phyloP scores from a whole-genome alignment of 2,329 filamentous ascomycete species.

The Arthrobotrys sphaeroides region DNA sequence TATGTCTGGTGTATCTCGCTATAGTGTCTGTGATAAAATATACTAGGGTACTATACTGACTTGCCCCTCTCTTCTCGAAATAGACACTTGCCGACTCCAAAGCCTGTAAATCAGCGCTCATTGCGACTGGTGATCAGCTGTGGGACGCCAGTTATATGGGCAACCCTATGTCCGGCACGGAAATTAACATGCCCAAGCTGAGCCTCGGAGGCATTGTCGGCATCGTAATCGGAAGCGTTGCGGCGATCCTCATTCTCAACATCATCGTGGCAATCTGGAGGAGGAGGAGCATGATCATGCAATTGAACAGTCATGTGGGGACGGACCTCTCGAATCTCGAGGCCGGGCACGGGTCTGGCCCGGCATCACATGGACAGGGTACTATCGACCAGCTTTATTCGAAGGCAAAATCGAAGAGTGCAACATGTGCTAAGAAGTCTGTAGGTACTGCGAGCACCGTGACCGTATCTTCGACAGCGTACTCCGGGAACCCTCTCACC shows the following conservation, averaged over 20 bases:
- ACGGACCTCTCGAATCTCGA: conserved; percentile 43
- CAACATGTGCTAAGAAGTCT: background rate
- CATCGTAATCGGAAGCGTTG: conserved; percentile 40
- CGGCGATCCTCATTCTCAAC: conserved; percentile 28
- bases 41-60: background rate
- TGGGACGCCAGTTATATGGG: conserved; percentile 27
- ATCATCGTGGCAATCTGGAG: conserved; percentile 42
- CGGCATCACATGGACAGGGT: background rate
- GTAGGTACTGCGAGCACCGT: background rate
- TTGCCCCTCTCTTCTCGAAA: background rate
- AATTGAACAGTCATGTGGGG: conserved; percentile 47
- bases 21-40: too few species aligned
- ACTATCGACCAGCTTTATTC: conserved; percentile 7
- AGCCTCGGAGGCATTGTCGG: conserved; percentile 38
- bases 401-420: conserved; percentile 16
- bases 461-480: conserved; percentile 24
- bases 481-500: conserved; percentile 43
- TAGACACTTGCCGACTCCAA: conserved; percentile 13
- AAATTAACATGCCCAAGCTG: conserved; percentile 26
- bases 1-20: too few species aligned
- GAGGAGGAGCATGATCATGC: conserved; percentile 35
- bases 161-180: conserved; percentile 35
- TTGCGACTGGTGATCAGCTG: background rate
- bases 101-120: background rate
- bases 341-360: conserved; percentile 7